Percentiles rank a stretch among this genome's conserved stretches.
phyloP scores from a whole-genome alignment of 2,329 filamentous ascomycete genomes.

The Fusarium sp. region DNA sequence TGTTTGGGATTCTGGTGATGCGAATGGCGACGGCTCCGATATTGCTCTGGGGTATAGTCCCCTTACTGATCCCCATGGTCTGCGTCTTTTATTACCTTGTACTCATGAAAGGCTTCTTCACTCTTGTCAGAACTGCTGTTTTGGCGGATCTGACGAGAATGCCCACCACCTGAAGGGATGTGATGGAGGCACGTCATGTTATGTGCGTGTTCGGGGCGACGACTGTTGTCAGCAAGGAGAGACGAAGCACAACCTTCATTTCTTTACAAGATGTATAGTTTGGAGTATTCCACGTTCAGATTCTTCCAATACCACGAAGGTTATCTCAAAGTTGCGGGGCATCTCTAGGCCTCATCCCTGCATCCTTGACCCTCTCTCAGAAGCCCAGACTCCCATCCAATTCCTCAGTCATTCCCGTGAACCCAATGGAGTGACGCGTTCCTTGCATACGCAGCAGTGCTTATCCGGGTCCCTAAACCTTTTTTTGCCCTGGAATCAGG shows the following conservation, averaged over 20 bases:
- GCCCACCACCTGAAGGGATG: not conserved
- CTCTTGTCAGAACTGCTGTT: constrained; percentile 1
- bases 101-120: constrained; percentile 27
- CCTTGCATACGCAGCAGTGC: constrained; percentile 1
- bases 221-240: not conserved
- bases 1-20: constrained; percentile 25
- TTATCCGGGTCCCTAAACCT: not conserved
- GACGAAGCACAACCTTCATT: not conserved
- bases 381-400: not conserved
- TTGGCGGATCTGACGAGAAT: not conserved
- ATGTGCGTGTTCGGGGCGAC: not conserved
- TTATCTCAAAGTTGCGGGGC: too few species aligned
- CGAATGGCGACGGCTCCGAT: constrained; percentile 16
- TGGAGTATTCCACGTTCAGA: not conserved
- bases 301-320: not conserved
- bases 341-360: not conserved
- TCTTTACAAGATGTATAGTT: not conserved
- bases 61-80: not conserved
- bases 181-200: not conserved
- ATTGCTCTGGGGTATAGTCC: not conserved
- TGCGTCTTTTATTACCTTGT: constrained; percentile 18
- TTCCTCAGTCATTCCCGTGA: not conserved
- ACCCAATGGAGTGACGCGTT: not conserved
- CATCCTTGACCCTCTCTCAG: not conserved
- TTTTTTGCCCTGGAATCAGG: constrained; percentile 22